Evolutionary conservation across 2,329 filamentous ascomycete species (phyloP), one percentile per base, ranked within the genome.

Genomic region (Juglanconis sp.): DNA sequence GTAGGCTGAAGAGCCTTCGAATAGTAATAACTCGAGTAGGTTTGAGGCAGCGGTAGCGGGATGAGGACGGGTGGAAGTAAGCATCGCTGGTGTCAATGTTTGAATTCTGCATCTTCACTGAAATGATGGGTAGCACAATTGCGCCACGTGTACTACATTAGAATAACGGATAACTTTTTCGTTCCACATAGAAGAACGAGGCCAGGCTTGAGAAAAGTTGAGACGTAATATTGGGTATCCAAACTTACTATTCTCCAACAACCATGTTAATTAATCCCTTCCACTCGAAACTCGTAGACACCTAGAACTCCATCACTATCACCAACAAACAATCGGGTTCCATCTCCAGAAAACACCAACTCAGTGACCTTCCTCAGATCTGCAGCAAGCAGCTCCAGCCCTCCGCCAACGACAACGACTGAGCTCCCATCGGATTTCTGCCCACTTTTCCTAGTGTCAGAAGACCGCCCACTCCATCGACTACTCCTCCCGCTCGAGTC

Each of bases 301-400:
- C 71, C 69, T 34, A 74, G 67, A 15, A 67, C 70, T 1, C 75
- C 76, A 1, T 73, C 68, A 2, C 56, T 42, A 54, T 74, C 72
- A 0, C 73, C 75, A 1, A 77, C 67, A 32, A 74, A 70, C 52
- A 78, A 60, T 30, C 70, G 70, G 31, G 71, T 69, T 15, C 72
- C 70, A 42, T 78, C 76, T 0, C 68, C 70, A 0, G 74, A 74
- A 53, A 77, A 78, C 5, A 68, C 66, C 50, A 78, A 65, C 64
- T 77, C 74, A 1, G 72, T 73, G 3, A 78, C 70, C 32, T 63
- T 68, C 8, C 64, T 68, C 47, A 78, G 63, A 31, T 74, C 69
- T 31, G 71, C 70, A 30, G 54, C 51, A n/a, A 63, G 32, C 30
- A 51, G 13, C 42, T 63, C 61, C 46, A 61, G 58, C 47, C 44